A percentile compares a stretch with the other conserved stretches of the same genome.
Conservation (phyloP, 768 basidiomycete genomes). For the Leccinum imitatum region DNA sequence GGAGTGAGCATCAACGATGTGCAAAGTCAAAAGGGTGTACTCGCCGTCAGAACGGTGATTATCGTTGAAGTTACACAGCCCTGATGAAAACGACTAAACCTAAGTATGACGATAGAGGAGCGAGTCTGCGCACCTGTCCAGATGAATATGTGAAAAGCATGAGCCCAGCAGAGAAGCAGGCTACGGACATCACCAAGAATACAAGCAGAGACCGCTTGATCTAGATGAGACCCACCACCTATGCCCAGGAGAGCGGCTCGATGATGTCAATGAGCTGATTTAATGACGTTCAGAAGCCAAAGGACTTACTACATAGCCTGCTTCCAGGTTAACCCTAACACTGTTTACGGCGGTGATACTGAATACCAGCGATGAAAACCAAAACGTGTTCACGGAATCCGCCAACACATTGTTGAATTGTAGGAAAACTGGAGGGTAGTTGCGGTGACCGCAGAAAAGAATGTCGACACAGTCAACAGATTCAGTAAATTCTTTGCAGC, state of each 20-base stretch:
- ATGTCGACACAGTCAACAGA: constrained; percentile 52
- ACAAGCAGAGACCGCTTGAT: constrained; percentile 83
- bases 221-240: constrained; percentile 73
- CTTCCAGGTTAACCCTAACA: constrained; percentile 52
- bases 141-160: constrained; percentile 79
- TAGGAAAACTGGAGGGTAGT: constrained; percentile 50
- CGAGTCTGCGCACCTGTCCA: constrained; percentile 47
- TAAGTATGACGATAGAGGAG: constrained; percentile 24
- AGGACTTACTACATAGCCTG: constrained; percentile 54
- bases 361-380: constrained; percentile 56
- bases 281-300: constrained; percentile 8
- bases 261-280: constrained; percentile 21
- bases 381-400: constrained; percentile 49
- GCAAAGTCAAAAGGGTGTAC: constrained; percentile 6
- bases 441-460: constrained; percentile 55
- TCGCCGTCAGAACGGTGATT: constrained; percentile 69
- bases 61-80: constrained; percentile 60
- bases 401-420: constrained; percentile 32
- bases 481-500: constrained; percentile 49
- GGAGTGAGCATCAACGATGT: constrained; percentile 9
- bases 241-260: constrained; percentile 52
- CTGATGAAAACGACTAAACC: constrained; percentile 37
- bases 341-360: constrained; percentile 56
- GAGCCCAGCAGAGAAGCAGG: constrained; percentile 77
- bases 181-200: constrained; percentile 81